A percentile compares a stretch with the other conserved stretches of the same genome.
Conservation (phyloP, 805 yeast genomes). For the Spathaspora hagerdaliae region DNA sequence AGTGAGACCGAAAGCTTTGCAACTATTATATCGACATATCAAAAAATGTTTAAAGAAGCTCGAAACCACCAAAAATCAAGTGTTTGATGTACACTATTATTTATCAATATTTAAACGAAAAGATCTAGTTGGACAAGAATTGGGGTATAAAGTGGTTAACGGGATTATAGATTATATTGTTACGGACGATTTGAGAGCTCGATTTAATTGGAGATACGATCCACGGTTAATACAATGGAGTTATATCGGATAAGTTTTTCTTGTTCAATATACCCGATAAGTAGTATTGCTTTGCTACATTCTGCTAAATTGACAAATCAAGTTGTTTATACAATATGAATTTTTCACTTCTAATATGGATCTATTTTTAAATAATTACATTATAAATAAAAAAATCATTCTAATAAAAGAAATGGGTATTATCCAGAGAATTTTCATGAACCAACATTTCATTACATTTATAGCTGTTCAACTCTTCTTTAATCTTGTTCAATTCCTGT, state of each 20-base stretch:
- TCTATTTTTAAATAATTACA: too few species aligned
- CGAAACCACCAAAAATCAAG: not conserved
- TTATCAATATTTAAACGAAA: conserved; percentile 8
- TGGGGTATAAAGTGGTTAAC: conserved; percentile 18
- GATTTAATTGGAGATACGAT: conserved; percentile 22
- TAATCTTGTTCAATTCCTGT: conserved; percentile 47
- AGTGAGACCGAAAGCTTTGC: conserved; percentile 15
- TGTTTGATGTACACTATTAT: conserved; percentile 13
- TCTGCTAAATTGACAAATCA: not conserved
- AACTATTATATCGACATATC: conserved; percentile 9
- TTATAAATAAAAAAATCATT: not conserved
- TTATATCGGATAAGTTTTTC: conserved; percentile 1
- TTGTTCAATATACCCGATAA: conserved; percentile 1
- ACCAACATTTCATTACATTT: conserved; percentile 66
- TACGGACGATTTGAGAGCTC: conserved; percentile 11
- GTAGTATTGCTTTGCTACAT: not conserved
- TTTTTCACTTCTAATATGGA: too few species aligned
- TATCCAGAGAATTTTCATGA: conserved; percentile 53
- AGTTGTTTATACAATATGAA: not conserved
- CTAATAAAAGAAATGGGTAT: conserved; percentile 63
- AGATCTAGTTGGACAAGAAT: conserved; percentile 9
- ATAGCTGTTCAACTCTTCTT: conserved; percentile 60
- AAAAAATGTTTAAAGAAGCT: not conserved
- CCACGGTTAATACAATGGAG: conserved; percentile 14
- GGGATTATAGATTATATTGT: conserved; percentile 22